Conservation (phyloP, 1,139 yeast genomes). For the Pichia inconspicua region DNA sequence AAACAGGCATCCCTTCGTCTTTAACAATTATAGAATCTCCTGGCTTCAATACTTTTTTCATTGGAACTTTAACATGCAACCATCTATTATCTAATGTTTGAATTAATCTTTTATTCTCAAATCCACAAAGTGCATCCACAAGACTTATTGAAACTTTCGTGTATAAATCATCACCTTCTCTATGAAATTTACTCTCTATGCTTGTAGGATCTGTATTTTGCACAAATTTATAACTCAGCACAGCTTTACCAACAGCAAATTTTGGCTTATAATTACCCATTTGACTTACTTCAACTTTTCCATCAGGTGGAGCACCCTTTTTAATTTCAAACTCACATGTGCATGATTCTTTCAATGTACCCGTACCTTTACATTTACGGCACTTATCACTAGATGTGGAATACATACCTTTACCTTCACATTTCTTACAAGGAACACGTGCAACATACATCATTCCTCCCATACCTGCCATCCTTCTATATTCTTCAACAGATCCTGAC, state of each 20-base stretch:
- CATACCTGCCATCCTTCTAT: conserved; percentile 48
- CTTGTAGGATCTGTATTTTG: conserved; percentile 10
- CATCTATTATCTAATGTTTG: conserved; percentile 79
- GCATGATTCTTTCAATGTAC: conserved; percentile 58
- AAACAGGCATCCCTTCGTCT: conserved; percentile 82
- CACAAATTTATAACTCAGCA: conserved; percentile 35
- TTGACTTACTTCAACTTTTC: conserved; percentile 50
- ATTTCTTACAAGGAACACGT: conserved; percentile 54
- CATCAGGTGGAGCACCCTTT: conserved; percentile 54
- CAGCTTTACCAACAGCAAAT: conserved; percentile 69
- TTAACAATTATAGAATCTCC: conserved; percentile 59
- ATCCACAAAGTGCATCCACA: conserved; percentile 79
- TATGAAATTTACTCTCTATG: conserved; percentile 35
- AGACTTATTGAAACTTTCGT: conserved; percentile 55
- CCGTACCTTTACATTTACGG: conserved; percentile 63
- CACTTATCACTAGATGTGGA: conserved; percentile 66
- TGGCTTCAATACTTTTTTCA: conserved; percentile 76
- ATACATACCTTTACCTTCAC: conserved; percentile 65
- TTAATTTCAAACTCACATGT: conserved; percentile 71
- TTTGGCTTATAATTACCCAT: conserved; percentile 80
- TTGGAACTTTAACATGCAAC: conserved; percentile 53
- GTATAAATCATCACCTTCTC: conserved; percentile 54
- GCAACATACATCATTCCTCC: conserved; percentile 62
- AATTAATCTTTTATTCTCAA: conserved; percentile 51
- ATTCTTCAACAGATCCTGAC: conserved; percentile 52